Evolutionary conservation across 345 rosid genomes (phyloP), one percentile per base, ranked within the genome.

Genomic region (Eucalyptus marginata): DNA sequence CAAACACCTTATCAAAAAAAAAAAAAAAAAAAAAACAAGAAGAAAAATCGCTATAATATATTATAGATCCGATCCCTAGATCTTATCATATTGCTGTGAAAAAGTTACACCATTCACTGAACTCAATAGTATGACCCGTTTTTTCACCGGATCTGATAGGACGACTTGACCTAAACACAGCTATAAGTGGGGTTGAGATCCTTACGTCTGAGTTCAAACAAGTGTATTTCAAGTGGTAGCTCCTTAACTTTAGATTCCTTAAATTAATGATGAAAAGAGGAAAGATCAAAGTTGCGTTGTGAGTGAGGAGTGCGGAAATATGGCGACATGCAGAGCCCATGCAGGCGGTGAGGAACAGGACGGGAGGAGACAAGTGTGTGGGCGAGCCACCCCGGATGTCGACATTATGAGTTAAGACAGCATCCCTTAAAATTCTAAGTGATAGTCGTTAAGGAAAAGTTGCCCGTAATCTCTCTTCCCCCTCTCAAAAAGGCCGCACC

Each of bases 71-170:
- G 1, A 7, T 76, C 2, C 1, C 2, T 20, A 5, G 3, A 36
- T 11, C 7, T 40, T 20, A 76, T 76, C 16, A 40, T 76, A 40
- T 40, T 13, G 0, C 1, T 20, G 0, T 0, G 4, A 29, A 1
- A 13, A 12, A 59, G 15, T 29, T 25, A 27, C 15, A 27, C 7
- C 0, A 27, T 59, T 7, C 3, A 11, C 0, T 20, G 1, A 10
- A 10, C 3, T 18, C 0, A 6, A 71, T 5, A 8, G 0, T 17
- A 2, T 9, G 0, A 36, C 2, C 0, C 2, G 2, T 36, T 20
- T 71, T 71, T 2, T 52, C 10, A 52, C 3, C 5, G 2, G 0
- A 52, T 52, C 10, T 52, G 10, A 52, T 52, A 52, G 2, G 10
- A 20, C 5, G 0, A 24, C 1, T 3, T 1, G 29, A 22, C 0